Percentiles rank a stretch among this genome's conserved stretches.
Conservation (phyloP, 345 rosid genomes). For the Euclidium syriacum region DNA sequence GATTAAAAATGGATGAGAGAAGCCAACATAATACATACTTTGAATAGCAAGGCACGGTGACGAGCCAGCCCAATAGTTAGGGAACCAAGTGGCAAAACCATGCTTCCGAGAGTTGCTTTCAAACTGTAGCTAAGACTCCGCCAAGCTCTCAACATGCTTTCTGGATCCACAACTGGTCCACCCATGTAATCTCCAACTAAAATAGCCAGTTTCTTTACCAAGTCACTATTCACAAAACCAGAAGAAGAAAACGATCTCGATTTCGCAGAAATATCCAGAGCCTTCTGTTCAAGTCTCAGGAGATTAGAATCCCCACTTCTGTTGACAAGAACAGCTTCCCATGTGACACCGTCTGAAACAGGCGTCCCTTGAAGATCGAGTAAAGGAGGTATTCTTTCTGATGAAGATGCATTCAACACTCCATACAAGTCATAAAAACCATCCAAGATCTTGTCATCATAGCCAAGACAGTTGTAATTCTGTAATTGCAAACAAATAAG, state of each 20-base stretch:
- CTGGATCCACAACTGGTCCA: constrained; percentile 77
- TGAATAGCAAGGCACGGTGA: constrained; percentile 90
- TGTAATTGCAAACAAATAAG: constrained; percentile 33
- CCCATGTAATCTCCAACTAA: constrained; percentile 89
- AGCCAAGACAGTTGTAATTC: constrained; percentile 91
- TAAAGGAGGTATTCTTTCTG: constrained; percentile 79
- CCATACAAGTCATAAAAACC: constrained; percentile 92
- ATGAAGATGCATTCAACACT: constrained; percentile 44
- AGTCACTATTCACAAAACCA: constrained; percentile 30
- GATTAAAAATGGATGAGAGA: background rate
- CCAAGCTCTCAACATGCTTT: constrained; percentile 69
- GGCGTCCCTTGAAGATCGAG: constrained; percentile 87
- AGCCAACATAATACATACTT: constrained; percentile 39
- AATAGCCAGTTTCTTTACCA: constrained; percentile 63
- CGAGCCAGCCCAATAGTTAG: constrained; percentile 90
- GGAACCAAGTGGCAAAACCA: constrained; percentile 95
- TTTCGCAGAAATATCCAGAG: constrained; percentile 48
- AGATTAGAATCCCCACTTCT: constrained; percentile 74
- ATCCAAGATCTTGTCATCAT: constrained; percentile 93
- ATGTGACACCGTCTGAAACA: constrained; percentile 47
- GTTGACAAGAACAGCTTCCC: constrained; percentile 93
- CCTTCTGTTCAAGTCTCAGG: constrained; percentile 68
- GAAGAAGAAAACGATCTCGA: constrained; percentile 47
- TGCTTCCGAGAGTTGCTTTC: constrained; percentile 80
- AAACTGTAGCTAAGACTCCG: constrained; percentile 65